Evolutionary conservation across 192 early-diverging fungal species (phyloP), one percentile per base, ranked within the genome.

Genomic region (Linderina pennispora): DNA sequence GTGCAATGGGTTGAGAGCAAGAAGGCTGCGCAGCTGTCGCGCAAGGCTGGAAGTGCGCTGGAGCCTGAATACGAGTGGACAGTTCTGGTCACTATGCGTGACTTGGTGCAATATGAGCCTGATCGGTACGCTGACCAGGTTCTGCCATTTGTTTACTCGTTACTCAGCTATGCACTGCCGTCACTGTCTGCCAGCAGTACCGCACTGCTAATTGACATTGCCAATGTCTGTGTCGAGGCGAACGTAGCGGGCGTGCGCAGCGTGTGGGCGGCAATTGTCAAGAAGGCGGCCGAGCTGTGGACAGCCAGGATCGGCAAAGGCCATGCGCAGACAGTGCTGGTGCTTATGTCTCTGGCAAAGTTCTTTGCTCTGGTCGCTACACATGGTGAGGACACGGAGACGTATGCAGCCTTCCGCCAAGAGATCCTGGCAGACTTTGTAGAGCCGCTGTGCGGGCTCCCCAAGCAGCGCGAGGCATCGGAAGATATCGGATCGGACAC

Each of bases 61-160:
- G 34, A 47, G 20, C 41, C 35, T 4, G 60, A 55, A 36, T 65
- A 65, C 45, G 54, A 51, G 28, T 65, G 62, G 62, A 45, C 62
- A 3, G 42, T 65, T 20, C 28, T 65, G 16, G 36, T 40, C 13
- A 57, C 50, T 2, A 43, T 57, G n/a, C 53, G 54, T 24, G 62
- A 57, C 21, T 22, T 65, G 45, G 54, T 48, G 7, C 17, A n/a
- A 22, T n/a, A 22, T 17, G 54, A 46, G 19, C 36, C 62, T 3
- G 54, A 48, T 14, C 24, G 48, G 40, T 65, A 57, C 40, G 54
- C 62, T 9, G 62, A 65, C 17, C 44, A 65, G 31, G 15, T 65
- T 16, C 32, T 65, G 17, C 62, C 62, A 7, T 15, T 65, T 11
- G 53, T 53, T 11, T 57, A 39, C 23, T 40, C 62, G 14, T 40